Percentiles rank a stretch among this genome's conserved stretches.
Evolutionary conservation across 2,329 filamentous ascomycete genomes (phyloP).

Genomic region (Verticillium isaacii): DNA sequence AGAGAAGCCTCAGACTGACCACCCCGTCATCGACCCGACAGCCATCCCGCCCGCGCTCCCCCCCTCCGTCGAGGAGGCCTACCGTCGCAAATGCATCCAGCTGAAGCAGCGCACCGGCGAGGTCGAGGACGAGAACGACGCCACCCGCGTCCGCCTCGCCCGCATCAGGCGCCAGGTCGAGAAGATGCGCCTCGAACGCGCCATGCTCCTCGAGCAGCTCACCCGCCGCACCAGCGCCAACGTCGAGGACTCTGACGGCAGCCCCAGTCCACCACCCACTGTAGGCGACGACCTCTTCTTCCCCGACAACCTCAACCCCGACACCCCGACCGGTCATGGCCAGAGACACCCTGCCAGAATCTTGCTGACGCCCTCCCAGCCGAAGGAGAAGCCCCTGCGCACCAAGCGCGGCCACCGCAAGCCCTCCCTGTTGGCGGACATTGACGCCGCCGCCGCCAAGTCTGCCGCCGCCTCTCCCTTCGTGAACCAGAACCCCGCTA

Average conservation of each 20-base stretch:
- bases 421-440: constrained; percentile 41
- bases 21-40: constrained; percentile 24
- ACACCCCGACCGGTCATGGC: not conserved
- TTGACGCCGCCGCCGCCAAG: constrained; percentile 31
- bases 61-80: constrained; percentile 91
- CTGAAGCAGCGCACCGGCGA: constrained; percentile 88
- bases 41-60: constrained; percentile 60
- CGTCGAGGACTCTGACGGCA: constrained; percentile 74
- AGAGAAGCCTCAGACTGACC: constrained; percentile 34
- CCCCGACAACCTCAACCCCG: constrained; percentile 12
- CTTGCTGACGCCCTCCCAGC: constrained; percentile 36
- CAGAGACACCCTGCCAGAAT: not conserved
- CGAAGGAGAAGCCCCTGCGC: constrained; percentile 72
- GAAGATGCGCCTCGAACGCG: constrained; percentile 84
- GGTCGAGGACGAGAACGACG: constrained; percentile 87
- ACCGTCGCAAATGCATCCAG: constrained; percentile 93
- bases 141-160: constrained; percentile 70
- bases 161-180: constrained; percentile 82
- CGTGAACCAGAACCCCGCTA: constrained; percentile 37
- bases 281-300: constrained; percentile 39
- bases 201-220: constrained; percentile 69
- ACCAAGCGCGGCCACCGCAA: constrained; percentile 70
- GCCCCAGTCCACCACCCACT: constrained; percentile 74
- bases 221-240: constrained; percentile 69
- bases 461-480: constrained; percentile 33